Conservation (phyloP, 2,329 filamentous ascomycete species). For the Mycosphaerella sp. region DNA sequence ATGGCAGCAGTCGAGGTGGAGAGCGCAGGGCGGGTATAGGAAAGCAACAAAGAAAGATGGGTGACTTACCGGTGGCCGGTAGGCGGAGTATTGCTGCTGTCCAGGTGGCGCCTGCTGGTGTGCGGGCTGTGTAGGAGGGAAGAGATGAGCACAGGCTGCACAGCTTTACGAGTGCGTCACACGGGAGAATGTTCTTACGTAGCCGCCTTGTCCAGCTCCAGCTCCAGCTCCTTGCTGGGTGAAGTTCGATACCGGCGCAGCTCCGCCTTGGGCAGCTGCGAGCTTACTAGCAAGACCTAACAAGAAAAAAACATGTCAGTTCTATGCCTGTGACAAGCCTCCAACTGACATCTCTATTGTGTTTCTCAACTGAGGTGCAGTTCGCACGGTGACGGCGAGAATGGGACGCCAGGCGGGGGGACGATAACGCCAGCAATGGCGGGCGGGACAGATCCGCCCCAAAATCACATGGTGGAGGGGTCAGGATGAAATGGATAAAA, state of each 20-base stretch:
- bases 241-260: conserved; percentile 25
- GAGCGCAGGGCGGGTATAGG: background rate
- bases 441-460: too few relatives aligned
- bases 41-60: conserved; percentile 10
- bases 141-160: conserved; percentile 17
- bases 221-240: conserved; percentile 17
- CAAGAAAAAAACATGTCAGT: background rate
- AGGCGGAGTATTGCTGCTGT: conserved; percentile 49
- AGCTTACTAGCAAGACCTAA: conserved; percentile 43
- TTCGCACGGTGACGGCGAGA: too few relatives aligned
- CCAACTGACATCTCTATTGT: too few relatives aligned
- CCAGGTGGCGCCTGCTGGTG: conserved; percentile 17
- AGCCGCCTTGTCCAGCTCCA: conserved; percentile 34
- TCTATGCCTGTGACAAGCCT: too few relatives aligned
- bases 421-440: too few relatives aligned
- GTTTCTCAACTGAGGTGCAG: too few relatives aligned
- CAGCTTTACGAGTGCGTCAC: conserved; percentile 15
- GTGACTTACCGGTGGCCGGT: conserved; percentile 26
- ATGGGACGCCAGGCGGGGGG: too few relatives aligned
- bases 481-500: too few relatives aligned
- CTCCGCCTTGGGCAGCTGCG: conserved; percentile 38
- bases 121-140: conserved; percentile 27
- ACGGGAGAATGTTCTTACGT: conserved; percentile 44
- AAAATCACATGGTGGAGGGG: too few relatives aligned
- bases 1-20: conserved; percentile 8